Percentiles rank a stretch among this genome's conserved stretches.
These are phyloP conservation scores for Fusarium sp. DNA, from an alignment of 2,329 filamentous ascomycete species.

Conservation along the genomic window DNA sequence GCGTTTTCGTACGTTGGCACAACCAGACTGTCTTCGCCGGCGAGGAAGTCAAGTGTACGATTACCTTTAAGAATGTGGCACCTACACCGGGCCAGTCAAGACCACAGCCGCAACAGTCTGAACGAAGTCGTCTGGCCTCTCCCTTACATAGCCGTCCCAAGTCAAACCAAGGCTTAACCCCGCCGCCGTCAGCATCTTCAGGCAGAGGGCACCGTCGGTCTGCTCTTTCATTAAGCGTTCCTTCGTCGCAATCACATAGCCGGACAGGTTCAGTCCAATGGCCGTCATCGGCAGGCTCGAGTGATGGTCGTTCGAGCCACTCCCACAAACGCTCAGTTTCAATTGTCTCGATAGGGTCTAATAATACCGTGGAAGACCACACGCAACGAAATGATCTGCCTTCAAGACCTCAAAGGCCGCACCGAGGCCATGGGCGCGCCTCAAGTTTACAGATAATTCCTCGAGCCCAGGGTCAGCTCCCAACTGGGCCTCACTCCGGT, in stretches of 20 bases:
- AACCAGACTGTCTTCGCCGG: conserved; percentile 96
- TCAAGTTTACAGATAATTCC: conserved; percentile 81
- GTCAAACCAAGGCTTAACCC: conserved; percentile 60
- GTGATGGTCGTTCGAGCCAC: conserved; percentile 60
- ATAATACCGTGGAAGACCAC: conserved; percentile 63
- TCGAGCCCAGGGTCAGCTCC: conserved; percentile 60
- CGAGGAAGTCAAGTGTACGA: conserved; percentile 94
- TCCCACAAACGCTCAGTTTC: conserved; percentile 82
- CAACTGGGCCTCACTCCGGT: conserved; percentile 57
- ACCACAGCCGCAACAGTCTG: conserved; percentile 43
- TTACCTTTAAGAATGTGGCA: conserved; percentile 93
- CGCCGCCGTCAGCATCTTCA: conserved; percentile 57
- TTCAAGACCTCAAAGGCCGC: conserved; percentile 63
- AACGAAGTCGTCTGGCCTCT: conserved; percentile 57
- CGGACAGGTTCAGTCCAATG: conserved; percentile 64
- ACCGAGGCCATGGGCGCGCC: conserved; percentile 79
- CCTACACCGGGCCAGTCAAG: conserved; percentile 56
- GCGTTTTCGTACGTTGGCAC: conserved; percentile 95
- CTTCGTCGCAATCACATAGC: conserved; percentile 60
- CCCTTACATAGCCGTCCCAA: conserved; percentile 60
- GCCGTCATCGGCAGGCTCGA: conserved; percentile 52
- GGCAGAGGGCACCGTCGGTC: conserved; percentile 72
- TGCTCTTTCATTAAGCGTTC: conserved; percentile 73
- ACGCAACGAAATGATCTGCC: conserved; percentile 58
- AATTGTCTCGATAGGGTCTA: conserved; percentile 81